Conservation (phyloP, 345 rosid genomes). For the Hibiscus tridactylites region DNA sequence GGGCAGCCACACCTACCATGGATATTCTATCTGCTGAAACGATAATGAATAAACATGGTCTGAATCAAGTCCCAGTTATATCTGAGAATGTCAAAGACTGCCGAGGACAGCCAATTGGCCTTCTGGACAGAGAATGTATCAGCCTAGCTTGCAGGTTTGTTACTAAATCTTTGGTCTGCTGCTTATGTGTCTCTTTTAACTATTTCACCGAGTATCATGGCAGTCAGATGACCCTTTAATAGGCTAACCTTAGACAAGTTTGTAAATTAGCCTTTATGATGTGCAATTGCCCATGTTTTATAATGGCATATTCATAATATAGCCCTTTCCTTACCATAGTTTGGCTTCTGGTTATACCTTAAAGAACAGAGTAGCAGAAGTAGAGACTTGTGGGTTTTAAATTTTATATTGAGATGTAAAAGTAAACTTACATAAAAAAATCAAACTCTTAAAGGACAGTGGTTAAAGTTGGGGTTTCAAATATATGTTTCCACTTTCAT, state of each 20-base stretch:
- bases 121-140: slow-evolving; percentile 76
- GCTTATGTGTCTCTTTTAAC: neutral
- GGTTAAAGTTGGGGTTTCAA: neutral
- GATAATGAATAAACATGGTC: slow-evolving; percentile 45
- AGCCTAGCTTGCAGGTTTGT: slow-evolving; percentile 55
- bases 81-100: slow-evolving; percentile 35
- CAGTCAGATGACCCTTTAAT: neutral
- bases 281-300: neutral
- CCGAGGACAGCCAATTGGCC: slow-evolving; percentile 56
- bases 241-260: neutral
- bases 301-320: neutral
- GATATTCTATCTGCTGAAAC: slow-evolving; percentile 53
- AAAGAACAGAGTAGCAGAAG: neutral
- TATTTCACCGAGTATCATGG: neutral
- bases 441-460: neutral
- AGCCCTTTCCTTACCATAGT: neutral
- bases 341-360: neutral
- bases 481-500: neutral
- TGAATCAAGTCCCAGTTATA: slow-evolving; percentile 65
- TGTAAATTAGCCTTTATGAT: neutral
- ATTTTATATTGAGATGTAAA: slow-evolving; percentile 4
- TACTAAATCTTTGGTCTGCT: neutral
- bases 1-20: slow-evolving; percentile 70
- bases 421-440: neutral
- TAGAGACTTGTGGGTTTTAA: neutral